phyloP scores from a whole-genome alignment of 805 yeast genomes.

The Yarrowia sp. region DNA sequence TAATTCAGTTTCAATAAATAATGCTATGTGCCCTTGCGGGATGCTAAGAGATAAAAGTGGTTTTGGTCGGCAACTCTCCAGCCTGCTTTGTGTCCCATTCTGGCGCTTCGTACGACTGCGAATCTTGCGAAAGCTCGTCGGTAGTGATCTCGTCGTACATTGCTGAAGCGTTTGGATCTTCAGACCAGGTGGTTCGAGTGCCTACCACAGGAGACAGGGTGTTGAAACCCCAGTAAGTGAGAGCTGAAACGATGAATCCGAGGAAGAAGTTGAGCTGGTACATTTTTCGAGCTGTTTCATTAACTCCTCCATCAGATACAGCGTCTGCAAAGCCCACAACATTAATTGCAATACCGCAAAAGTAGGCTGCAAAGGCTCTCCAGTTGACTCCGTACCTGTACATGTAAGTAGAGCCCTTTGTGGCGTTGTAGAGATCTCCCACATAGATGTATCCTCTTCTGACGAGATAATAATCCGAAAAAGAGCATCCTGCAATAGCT shows the following conservation, averaged over 20 bases:
- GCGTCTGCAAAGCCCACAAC: constrained; percentile 85
- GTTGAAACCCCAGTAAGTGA: constrained; percentile 54
- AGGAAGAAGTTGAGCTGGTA: constrained; percentile 73
- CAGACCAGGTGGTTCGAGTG: background rate
- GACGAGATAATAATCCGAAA: constrained; percentile 64
- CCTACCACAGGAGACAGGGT: constrained; percentile 30
- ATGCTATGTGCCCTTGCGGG: background rate
- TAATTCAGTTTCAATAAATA: no score
- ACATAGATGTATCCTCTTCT: constrained; percentile 69
- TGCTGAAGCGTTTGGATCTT: constrained; percentile 21
- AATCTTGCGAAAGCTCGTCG: constrained; percentile 9
- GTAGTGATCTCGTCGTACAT: constrained; percentile 1
- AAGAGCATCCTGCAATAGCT: constrained; percentile 71
- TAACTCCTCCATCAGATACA: constrained; percentile 59
- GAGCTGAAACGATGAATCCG: constrained; percentile 63
- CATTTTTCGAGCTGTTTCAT: constrained; percentile 75
- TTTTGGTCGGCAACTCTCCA: background rate
- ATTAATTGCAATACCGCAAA: constrained; percentile 78
- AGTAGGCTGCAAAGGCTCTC: constrained; percentile 79
- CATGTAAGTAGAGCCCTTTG: constrained; percentile 51
- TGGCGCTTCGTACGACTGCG: background rate
- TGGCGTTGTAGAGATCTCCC: constrained; percentile 59
- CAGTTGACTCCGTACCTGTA: constrained; percentile 73
- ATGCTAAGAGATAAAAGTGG: background rate
- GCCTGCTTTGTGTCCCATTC: background rate